Conservation (phyloP, 2,329 filamentous ascomycete species). For the Nemania bipapillata region DNA sequence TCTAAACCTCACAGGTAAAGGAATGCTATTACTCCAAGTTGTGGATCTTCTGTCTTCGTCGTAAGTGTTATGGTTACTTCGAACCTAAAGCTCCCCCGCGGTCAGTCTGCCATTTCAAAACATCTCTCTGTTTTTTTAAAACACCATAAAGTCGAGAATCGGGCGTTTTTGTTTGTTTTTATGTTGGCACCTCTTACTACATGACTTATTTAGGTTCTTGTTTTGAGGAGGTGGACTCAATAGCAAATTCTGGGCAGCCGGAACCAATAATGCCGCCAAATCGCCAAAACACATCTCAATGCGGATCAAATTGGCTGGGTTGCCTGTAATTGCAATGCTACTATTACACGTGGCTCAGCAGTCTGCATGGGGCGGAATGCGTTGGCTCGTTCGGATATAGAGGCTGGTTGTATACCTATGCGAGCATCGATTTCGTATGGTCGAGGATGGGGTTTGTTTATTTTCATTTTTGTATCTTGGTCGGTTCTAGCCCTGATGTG, state of each 20-base stretch:
- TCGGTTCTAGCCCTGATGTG: conserved; percentile 6
- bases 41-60: conserved; percentile 27
- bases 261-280: conserved; percentile 22
- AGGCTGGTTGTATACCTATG: background rate
- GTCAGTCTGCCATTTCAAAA: background rate
- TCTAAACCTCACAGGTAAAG: conserved; percentile 1
- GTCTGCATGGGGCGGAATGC: conserved; percentile 10
- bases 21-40: conserved; percentile 26
- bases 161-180: conserved; percentile 5
- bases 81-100: conserved; percentile 1
- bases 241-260: conserved; percentile 16
- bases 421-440: conserved; percentile 6
- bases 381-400: conserved; percentile 11
- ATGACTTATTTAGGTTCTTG: conserved; percentile 11
- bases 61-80: conserved; percentile 8
- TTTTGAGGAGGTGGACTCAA: conserved; percentile 3
- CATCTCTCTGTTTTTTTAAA: background rate
- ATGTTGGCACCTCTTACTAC: conserved; percentile 18
- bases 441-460: background rate
- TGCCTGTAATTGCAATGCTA: conserved; percentile 22
- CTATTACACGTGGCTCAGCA: conserved; percentile 17
- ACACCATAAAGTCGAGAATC: conserved; percentile 9
- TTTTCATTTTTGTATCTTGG: background rate
- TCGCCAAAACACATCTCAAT: conserved; percentile 12
- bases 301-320: conserved; percentile 23